Evolutionary conservation across 2,329 filamentous ascomycete species (phyloP).

Genomic region (Byssochlamys sp.): DNA sequence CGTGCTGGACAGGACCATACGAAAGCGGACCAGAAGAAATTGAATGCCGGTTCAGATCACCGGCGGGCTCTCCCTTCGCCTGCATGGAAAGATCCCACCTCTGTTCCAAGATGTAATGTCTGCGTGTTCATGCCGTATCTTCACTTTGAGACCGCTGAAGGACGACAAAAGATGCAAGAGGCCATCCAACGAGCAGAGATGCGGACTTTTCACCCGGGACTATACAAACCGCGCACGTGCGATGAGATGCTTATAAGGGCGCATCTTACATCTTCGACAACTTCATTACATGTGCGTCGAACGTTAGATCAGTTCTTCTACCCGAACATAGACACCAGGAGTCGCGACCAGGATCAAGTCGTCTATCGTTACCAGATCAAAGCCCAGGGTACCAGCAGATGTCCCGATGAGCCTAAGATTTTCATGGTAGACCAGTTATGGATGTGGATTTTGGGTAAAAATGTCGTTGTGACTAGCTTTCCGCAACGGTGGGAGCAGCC

Average conservation of each 20-base stretch:
- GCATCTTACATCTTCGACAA: slow-evolving; percentile 26
- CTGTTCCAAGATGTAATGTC: slow-evolving; percentile 17
- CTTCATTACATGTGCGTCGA: slow-evolving; percentile 46
- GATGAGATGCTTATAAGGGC: slow-evolving; percentile 29
- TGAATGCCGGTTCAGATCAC: slow-evolving; percentile 23
- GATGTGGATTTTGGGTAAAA: slow-evolving; percentile 53
- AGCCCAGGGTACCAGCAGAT: slow-evolving; percentile 21
- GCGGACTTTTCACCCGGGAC: slow-evolving; percentile 11
- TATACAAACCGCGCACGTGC: slow-evolving; percentile 22
- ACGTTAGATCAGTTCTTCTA: slow-evolving; percentile 60
- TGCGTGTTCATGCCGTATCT: slow-evolving; percentile 53
- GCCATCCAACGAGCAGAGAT: slow-evolving; percentile 37
- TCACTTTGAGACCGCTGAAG: slow-evolving; percentile 53
- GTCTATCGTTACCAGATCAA: slow-evolving; percentile 51
- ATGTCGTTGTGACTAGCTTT: slow-evolving; percentile 45
- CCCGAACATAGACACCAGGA: slow-evolving; percentile 49
- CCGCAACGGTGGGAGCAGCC: slow-evolving; percentile 42
- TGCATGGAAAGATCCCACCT: slow-evolving; percentile 23
- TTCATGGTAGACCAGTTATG: slow-evolving; percentile 63
- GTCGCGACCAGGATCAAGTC: slow-evolving; percentile 54
- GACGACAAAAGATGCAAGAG: slow-evolving; percentile 48
- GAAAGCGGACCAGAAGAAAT: slow-evolving; percentile 21
- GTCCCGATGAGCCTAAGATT: slow-evolving; percentile 43
- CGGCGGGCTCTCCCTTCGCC: slow-evolving; percentile 26
- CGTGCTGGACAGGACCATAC: slow-evolving; percentile 14